Evolutionary conservation across 179 eudicot genomes (phyloP), one percentile per base, ranked within the genome.

Genomic region (Heliamphora ciliata): DNA sequence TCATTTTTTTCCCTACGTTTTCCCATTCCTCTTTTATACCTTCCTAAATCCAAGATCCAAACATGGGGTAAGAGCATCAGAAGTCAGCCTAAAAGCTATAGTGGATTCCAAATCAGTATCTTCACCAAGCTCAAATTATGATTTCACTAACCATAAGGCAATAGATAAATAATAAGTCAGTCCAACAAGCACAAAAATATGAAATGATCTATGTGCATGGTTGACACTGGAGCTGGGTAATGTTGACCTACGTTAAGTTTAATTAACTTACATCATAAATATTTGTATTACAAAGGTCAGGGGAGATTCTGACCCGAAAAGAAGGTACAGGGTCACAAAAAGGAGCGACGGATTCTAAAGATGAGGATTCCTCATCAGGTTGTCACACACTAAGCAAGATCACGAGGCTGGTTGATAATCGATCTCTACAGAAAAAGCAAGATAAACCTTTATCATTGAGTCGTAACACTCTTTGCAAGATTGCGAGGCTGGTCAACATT

Each of bases 401-500:
- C 6, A 21, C 6, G 18, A 69, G 74, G 51, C 52, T 69, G 5
- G 52, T 13, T 13, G 14, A 69, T n/a, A 44, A 13, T 13, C 8
- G 4, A 69, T 50, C 44, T 50, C 52, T 69, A 13, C 74, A 69
- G 74, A 44, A 69, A 31, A 69, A 69, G 74, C n/a, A 46, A 46
- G 52, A 69, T 44, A 18, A 69, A 69, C 14, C 74, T 69, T 69
- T 51, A n/a, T 69, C 74, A 69, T 69, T 69, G 51, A 69, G 74
- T 69, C 2, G 74, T 75, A 31, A 75, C 64, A 52, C 64, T 75
- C 47, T 75, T 75, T 55, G 63, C 46, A 2, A 75, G 78, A 54
- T 75, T 75, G 52, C 74, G 74, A 44, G 74, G 74, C 15, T 97
- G 98, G 84, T 97, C 98, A 74, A 97, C 99, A 81, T 97, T 94